Percentiles rank a stretch among this genome's conserved stretches.
These are phyloP conservation scores for Ciborinia camelliae DNA, from an alignment of 2,329 filamentous ascomycete genomes.

Conservation along the genomic window DNA sequence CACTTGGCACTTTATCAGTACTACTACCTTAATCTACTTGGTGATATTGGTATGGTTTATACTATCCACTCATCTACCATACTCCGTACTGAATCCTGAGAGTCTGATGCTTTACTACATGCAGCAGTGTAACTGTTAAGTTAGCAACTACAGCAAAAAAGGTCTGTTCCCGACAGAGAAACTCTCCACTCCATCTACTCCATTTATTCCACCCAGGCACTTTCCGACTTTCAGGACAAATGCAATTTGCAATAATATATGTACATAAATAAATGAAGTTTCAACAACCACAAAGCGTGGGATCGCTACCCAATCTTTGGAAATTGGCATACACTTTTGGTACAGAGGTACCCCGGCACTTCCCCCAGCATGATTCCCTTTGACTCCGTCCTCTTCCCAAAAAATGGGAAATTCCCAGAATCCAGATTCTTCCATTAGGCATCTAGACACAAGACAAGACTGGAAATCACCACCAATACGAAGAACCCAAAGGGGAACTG, in stretches of 20 bases:
- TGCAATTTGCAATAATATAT: too few species aligned
- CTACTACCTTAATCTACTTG: background rate
- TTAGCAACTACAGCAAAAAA: background rate
- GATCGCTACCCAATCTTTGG: constrained; percentile 7
- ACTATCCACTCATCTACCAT: background rate
- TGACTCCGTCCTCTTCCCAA: background rate
- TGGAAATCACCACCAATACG: background rate
- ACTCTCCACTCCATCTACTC: background rate
- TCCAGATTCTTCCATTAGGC: background rate
- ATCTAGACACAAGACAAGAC: background rate
- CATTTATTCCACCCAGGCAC: background rate
- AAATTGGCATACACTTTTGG: background rate
- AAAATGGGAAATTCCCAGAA: background rate
- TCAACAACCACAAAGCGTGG: background rate
- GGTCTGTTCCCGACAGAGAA: background rate
- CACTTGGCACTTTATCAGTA: background rate
- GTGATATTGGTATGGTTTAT: background rate
- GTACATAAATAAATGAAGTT: background rate
- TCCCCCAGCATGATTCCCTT: background rate
- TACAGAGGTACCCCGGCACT: background rate
- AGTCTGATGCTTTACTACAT: background rate
- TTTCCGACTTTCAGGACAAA: background rate
- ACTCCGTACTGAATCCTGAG: too few species aligned
- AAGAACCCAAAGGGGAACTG: background rate
- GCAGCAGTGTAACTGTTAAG: too few species aligned